A percentile compares a stretch with the other conserved stretches of the same genome.
These are phyloP conservation scores for Kwoniella dejecticola DNA, from an alignment of 768 basidiomycete species.

Conservation along the genomic window DNA sequence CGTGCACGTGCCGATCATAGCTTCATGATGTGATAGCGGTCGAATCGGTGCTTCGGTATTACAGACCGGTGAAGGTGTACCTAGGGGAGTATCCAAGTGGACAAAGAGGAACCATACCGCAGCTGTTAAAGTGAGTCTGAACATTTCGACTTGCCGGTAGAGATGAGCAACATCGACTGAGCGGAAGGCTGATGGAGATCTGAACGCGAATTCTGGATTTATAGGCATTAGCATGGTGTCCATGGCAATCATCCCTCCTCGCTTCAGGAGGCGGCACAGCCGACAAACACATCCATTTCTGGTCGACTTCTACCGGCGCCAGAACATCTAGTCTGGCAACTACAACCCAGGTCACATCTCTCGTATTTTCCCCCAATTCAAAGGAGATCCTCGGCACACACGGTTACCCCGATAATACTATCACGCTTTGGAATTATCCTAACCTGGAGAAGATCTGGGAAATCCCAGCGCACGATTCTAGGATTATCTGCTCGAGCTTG, in stretches of 20 bases:
- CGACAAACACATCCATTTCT: slow-evolving; percentile 64
- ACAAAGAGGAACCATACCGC: slow-evolving; percentile 88
- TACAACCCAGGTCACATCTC: slow-evolving; percentile 85
- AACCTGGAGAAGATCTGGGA: slow-evolving; percentile 76
- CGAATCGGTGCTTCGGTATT: slow-evolving; percentile 53
- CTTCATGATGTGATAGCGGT: slow-evolving; percentile 35
- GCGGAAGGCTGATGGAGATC: slow-evolving; percentile 7
- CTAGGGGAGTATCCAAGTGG: slow-evolving; percentile 67
- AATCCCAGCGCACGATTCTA: slow-evolving; percentile 90
- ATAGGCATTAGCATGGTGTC: slow-evolving; percentile 96
- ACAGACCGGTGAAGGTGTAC: slow-evolving; percentile 45
- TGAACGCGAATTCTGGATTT: not conserved
- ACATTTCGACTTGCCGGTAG: no score
- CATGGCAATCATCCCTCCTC: slow-evolving; percentile 88
- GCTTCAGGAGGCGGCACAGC: slow-evolving; percentile 94
- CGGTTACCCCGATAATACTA: slow-evolving; percentile 71
- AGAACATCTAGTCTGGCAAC: slow-evolving; percentile 83
- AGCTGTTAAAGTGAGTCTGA: slow-evolving; percentile 62
- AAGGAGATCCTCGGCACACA: slow-evolving; percentile 92
- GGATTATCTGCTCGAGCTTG: slow-evolving; percentile 81
- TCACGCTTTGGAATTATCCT: slow-evolving; percentile 67
- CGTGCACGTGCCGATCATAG: slow-evolving; percentile 27
- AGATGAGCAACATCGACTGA: not conserved
- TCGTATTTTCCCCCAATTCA: slow-evolving; percentile 80
- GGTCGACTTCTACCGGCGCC: slow-evolving; percentile 69